These are phyloP conservation scores for Diaporthe sp. DNA, from an alignment of 2,329 filamentous ascomycete genomes.

Conservation along the genomic window DNA sequence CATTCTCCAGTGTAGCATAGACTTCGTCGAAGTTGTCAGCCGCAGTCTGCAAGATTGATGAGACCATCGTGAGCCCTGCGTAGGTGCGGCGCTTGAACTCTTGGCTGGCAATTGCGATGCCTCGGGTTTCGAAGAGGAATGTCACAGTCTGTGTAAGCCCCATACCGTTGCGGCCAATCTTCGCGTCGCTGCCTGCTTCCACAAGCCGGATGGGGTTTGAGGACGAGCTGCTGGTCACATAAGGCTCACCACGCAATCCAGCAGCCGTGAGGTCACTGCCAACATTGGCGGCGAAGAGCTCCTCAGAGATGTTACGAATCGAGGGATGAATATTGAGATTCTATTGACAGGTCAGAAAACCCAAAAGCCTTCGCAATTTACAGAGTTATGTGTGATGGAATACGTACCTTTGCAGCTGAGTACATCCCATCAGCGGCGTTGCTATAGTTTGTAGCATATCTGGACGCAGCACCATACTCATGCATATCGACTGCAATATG, in stretches of 20 bases:
- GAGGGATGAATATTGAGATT: constrained; percentile 4
- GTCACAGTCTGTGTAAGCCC: constrained; percentile 4
- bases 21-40: constrained; percentile 22
- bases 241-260: constrained; percentile 7
- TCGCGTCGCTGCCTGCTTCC: background rate
- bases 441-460: constrained; percentile 9
- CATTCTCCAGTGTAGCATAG: background rate
- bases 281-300: background rate
- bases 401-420: constrained; percentile 6
- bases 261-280: constrained; percentile 14
- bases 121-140: constrained; percentile 3
- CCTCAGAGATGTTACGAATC: background rate
- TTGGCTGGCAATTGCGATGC: constrained; percentile 4
- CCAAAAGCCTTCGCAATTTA: accelerated
- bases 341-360: background rate
- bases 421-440: constrained; percentile 18
- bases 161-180: constrained; percentile 10
- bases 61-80: constrained; percentile 19
- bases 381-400: no score
- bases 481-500: constrained; percentile 19
- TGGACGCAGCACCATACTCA: background rate
- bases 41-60: background rate
- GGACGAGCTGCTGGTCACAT: background rate
- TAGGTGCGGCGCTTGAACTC: constrained; percentile 25
- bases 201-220: constrained; percentile 9